Evolutionary conservation across 441 rosid genomes (phyloP).

Genomic region (Brassica hybrid): DNA sequence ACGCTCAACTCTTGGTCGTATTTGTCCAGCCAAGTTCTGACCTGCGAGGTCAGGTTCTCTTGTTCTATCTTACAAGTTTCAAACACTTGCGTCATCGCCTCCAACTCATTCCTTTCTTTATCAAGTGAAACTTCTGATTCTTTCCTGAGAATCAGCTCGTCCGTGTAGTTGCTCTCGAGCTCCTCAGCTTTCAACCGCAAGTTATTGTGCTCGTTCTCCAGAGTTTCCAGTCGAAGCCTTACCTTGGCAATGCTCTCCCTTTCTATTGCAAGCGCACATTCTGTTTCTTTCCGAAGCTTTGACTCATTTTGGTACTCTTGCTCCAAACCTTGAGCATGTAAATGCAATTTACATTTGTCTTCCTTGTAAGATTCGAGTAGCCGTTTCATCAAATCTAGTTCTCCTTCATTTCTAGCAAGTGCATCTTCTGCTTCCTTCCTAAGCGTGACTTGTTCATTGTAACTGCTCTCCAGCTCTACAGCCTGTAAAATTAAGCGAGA

Average conservation of each 20-base stretch:
- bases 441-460: constrained; percentile 52
- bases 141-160: constrained; percentile 20
- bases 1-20: constrained; percentile 16
- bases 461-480: constrained; percentile 56
- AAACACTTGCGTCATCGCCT: constrained; percentile 2
- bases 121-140: background rate
- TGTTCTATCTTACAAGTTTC: constrained; percentile 9
- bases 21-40: constrained; percentile 23
- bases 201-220: background rate
- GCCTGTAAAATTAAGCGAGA: constrained; percentile 44
- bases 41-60: constrained; percentile 22
- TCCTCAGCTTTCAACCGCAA: constrained; percentile 6
- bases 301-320: constrained; percentile 11
- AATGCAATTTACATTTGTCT: constrained; percentile 53
- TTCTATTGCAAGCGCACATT: constrained; percentile 7
- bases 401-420: constrained; percentile 50
- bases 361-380: constrained; percentile 63
- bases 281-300: constrained; percentile 11
- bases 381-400: constrained; percentile 47
- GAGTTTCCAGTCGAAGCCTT: constrained; percentile 2
- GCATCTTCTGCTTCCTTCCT: constrained; percentile 63
- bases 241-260: background rate
- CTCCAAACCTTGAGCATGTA: constrained; percentile 21
- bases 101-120: constrained; percentile 8
- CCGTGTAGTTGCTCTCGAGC: constrained; percentile 17